Conservation (phyloP, 2,329 filamentous ascomycete species). For the Lomentospora prolificans region DNA sequence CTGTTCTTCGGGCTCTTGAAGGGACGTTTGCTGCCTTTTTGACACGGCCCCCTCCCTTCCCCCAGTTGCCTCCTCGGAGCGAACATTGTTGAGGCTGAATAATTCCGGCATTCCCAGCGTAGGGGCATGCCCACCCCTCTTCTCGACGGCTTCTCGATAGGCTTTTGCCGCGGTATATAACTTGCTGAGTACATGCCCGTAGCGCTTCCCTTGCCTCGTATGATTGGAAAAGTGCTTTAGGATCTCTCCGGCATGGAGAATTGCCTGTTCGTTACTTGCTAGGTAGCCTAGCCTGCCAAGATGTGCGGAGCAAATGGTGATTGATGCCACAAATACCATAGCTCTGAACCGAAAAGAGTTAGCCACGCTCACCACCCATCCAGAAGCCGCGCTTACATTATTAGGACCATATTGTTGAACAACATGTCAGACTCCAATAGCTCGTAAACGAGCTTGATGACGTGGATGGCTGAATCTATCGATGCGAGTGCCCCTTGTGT, state of each 20-base stretch:
- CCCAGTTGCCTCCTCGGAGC: background rate
- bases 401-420: conserved; percentile 1
- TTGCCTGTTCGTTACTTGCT: background rate
- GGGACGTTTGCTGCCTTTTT: background rate
- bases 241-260: background rate
- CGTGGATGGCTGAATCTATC: background rate
- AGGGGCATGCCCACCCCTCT: background rate
- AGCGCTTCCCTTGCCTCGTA: background rate
- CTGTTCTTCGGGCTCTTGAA: background rate
- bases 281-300: background rate
- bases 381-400: background rate
- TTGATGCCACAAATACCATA: background rate
- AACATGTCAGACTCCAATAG: background rate
- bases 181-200: background rate
- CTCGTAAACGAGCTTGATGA: conserved; percentile 1
- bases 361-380: background rate
- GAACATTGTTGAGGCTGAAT: background rate
- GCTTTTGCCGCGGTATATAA: background rate
- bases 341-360: background rate
- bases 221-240: background rate
- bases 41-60: background rate
- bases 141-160: background rate
- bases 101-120: background rate
- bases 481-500: background rate
- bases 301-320: background rate